Percentiles rank a stretch among this genome's conserved stretches.
Evolutionary conservation across 2,329 filamentous ascomycete genomes (phyloP).

Genomic region (Cladosporium sphaerospermum): DNA sequence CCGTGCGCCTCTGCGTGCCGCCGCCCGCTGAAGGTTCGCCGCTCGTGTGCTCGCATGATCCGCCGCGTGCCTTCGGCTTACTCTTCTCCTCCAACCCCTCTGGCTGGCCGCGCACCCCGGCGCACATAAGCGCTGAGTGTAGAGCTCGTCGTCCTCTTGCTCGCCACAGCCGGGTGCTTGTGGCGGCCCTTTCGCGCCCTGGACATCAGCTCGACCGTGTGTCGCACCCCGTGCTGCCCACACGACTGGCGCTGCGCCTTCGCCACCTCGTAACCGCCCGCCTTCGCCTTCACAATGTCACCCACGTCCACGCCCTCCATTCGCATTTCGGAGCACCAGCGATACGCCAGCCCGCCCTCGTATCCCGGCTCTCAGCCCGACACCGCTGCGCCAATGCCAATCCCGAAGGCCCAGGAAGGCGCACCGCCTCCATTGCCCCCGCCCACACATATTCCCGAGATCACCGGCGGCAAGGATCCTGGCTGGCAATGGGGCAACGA

Average conservation of each 20-base stretch:
- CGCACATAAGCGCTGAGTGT: conserved; percentile 12
- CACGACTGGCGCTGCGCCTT: conserved; percentile 2
- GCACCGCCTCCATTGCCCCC: conserved; percentile 61
- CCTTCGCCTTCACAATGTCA: conserved; percentile 15
- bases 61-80: conserved; percentile 5
- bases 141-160: conserved; percentile 6
- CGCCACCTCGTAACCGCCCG: conserved; percentile 4
- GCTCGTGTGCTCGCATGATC: conserved; percentile 11
- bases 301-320: conserved; percentile 30
- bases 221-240: neutral
- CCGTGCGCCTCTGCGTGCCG: conserved; percentile 10
- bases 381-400: conserved; percentile 53
- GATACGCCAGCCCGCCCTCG: conserved; percentile 32
- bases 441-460: conserved; percentile 51
- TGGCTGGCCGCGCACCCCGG: conserved; percentile 6
- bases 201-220: neutral
- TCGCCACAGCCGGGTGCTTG: conserved; percentile 7
- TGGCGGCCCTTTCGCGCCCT: conserved; percentile 1
- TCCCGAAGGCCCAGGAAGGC: conserved; percentile 50
- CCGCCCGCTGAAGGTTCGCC: conserved; percentile 7
- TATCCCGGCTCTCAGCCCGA: conserved; percentile 20
- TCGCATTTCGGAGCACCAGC: conserved; percentile 33
- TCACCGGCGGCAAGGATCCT: conserved; percentile 52
- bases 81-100: conserved; percentile 5
- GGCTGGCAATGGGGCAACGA: conserved; percentile 59